phyloP scores from a whole-genome alignment of 257 asterid genomes.

The Fraxinus quadrangulata region DNA sequence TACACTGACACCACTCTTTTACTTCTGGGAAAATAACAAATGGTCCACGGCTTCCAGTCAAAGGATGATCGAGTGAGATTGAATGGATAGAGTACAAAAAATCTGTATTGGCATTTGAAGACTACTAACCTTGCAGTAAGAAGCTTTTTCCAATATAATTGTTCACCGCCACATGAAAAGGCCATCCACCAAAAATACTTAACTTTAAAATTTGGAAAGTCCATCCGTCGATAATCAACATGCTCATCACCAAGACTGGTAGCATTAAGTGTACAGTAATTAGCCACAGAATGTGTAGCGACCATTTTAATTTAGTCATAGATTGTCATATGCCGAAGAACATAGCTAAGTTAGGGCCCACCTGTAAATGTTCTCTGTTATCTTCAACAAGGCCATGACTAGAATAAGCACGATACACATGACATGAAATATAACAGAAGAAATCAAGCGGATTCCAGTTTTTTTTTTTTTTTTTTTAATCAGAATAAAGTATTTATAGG shows the following conservation, averaged over 20 bases:
- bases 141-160: constrained; percentile 58
- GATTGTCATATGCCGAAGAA: constrained; percentile 18
- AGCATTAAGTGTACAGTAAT: constrained; percentile 27
- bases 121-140: constrained; percentile 65
- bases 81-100: neutral
- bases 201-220: constrained; percentile 62
- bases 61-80: constrained; percentile 6
- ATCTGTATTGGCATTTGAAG: neutral
- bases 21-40: no score
- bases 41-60: no score
- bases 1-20: no score
- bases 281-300: constrained; percentile 17
- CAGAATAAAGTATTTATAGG: neutral
- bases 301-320: constrained; percentile 10
- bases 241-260: constrained; percentile 88
- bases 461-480: neutral
- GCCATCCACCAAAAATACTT: constrained; percentile 94
- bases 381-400: neutral
- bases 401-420: neutral
- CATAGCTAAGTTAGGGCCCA: neutral
- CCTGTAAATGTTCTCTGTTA: neutral
- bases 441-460: neutral
- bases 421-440: neutral
- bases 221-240: constrained; percentile 75
- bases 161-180: constrained; percentile 83